Percentiles rank a stretch among this genome's conserved stretches.
Conservation (phyloP, 2,329 filamentous ascomycete species). For the Keithomyces neogunnii region DNA sequence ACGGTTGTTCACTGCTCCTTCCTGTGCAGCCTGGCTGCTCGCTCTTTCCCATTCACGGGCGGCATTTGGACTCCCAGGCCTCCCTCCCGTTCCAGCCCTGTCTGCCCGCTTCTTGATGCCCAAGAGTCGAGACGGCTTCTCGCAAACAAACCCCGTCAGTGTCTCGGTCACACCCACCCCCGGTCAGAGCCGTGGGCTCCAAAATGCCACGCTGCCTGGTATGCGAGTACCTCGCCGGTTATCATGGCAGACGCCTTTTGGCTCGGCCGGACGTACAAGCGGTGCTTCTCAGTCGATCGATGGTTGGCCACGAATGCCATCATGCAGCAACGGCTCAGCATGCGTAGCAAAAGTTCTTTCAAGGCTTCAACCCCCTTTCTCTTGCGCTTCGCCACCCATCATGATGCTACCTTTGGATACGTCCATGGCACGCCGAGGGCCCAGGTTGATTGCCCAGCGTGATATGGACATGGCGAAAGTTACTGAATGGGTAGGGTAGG, state of each 20-base stretch:
- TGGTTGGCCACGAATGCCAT: neutral
- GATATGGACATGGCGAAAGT: too few relatives aligned
- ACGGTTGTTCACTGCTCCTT: neutral
- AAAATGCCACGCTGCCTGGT: too few relatives aligned
- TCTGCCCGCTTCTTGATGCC: too few relatives aligned
- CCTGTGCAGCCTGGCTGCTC: neutral
- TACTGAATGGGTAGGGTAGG: neutral
- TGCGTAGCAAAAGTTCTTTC: neutral
- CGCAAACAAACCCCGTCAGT: neutral
- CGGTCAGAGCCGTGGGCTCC: neutral
- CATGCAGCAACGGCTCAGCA: constrained; percentile 3
- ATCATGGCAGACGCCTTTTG: too few relatives aligned
- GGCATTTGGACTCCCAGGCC: too few relatives aligned
- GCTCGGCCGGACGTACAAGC: neutral
- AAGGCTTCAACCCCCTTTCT: neutral
- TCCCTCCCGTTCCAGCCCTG: too few relatives aligned
- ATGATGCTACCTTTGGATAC: neutral
- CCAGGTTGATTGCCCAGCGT: neutral
- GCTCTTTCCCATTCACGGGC: neutral
- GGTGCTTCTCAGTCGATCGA: neutral
- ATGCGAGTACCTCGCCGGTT: too few relatives aligned
- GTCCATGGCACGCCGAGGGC: neutral
- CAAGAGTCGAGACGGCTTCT: neutral
- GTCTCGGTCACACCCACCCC: neutral
- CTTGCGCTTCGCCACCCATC: neutral